Evolutionary conservation across 768 basidiomycete genomes (phyloP).

Genomic region (Boletus rufocinnamomeus): DNA sequence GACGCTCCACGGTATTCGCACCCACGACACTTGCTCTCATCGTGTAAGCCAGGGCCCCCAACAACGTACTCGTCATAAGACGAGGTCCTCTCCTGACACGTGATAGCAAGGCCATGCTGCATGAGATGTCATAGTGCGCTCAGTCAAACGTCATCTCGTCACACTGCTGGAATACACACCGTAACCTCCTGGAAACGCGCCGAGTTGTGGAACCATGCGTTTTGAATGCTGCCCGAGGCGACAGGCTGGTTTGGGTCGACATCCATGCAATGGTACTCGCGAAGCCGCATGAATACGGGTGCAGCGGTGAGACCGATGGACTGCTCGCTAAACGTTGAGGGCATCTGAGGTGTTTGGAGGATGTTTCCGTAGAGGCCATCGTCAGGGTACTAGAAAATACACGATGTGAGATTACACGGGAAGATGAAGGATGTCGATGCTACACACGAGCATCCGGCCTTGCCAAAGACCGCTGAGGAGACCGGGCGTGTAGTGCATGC

Average conservation of each 20-base stretch:
- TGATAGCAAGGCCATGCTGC: conserved; percentile 25
- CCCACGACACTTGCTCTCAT: conserved; percentile 40
- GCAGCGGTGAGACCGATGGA: conserved; percentile 40
- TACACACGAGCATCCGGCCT: conserved; percentile 62
- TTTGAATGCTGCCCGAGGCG: conserved; percentile 38
- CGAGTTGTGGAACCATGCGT: conserved; percentile 42
- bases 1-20: conserved; percentile 30
- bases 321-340: conserved; percentile 37
- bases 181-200: conserved; percentile 16
- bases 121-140: background rate
- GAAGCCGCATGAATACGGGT: conserved; percentile 60
- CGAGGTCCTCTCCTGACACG: conserved; percentile 27
- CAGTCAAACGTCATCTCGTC: conserved; percentile 5
- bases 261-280: conserved; percentile 54
- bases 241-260: conserved; percentile 36
- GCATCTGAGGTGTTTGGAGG: conserved; percentile 25
- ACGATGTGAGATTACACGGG: background rate
- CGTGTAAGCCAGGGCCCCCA: conserved; percentile 44
- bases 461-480: conserved; percentile 59
- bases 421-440: background rate
- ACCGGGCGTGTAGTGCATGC: conserved; percentile 50
- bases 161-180: conserved; percentile 25
- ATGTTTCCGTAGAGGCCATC: conserved; percentile 17
- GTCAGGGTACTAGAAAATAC: conserved; percentile 24
- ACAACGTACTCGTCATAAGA: conserved; percentile 46